Conservation (phyloP, 2,329 filamentous ascomycete species). For the Talaromyces funiculosus region DNA sequence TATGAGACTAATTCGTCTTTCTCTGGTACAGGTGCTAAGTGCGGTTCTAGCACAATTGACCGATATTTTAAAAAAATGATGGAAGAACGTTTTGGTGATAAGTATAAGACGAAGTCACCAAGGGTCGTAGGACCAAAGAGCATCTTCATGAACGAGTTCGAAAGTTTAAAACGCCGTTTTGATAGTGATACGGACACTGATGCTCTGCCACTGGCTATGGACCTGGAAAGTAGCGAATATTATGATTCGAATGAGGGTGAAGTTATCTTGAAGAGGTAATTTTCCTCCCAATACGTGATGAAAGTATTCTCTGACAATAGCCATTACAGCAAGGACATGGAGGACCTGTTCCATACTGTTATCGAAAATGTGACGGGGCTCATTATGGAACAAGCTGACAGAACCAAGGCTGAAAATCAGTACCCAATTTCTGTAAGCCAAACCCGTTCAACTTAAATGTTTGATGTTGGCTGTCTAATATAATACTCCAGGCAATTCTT, state of each 20-base stretch:
- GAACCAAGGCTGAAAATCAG: background rate
- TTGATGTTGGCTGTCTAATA: background rate
- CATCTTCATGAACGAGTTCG: background rate
- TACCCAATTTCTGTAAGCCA: background rate
- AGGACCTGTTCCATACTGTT: background rate
- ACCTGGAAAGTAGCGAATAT: background rate
- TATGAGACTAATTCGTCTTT: background rate
- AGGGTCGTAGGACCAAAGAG: background rate
- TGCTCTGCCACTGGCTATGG: background rate
- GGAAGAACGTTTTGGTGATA: background rate
- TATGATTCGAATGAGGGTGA: background rate
- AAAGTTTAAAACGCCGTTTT: background rate
- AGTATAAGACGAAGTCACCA: background rate
- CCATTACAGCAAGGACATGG: background rate
- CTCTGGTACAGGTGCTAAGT: background rate
- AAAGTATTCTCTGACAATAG: too few species aligned
- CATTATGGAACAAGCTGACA: background rate
- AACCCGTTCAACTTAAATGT: background rate
- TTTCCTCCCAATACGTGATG: too few species aligned
- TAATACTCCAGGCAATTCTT: background rate
- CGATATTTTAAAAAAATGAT: conserved; percentile 4
- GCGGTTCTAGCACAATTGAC: conserved; percentile 9
- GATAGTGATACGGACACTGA: background rate
- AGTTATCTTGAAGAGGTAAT: background rate
- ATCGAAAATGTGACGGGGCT: background rate